Percentiles rank a stretch among this genome's conserved stretches.
phyloP scores from a whole-genome alignment of 768 basidiomycete species.

The Paxillus rubicundulus region DNA sequence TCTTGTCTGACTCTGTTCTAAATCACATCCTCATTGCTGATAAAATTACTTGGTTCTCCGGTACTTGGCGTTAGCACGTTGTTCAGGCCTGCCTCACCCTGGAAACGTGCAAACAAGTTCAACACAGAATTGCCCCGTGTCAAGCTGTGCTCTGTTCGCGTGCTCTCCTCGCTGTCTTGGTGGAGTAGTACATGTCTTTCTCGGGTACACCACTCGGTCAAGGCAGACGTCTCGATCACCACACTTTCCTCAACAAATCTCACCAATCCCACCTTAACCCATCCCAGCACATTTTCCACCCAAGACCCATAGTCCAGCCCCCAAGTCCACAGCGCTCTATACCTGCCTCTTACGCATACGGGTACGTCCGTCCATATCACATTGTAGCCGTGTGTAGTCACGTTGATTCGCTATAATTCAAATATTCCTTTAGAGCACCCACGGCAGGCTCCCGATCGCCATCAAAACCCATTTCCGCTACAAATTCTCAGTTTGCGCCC shows the following conservation, averaged over 20 bases:
- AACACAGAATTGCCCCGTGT: neutral
- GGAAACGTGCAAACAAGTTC: slow-evolving; percentile 12
- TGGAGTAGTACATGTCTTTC: slow-evolving; percentile 71
- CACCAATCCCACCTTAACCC: slow-evolving; percentile 35
- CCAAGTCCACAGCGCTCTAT: slow-evolving; percentile 40
- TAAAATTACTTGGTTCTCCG: neutral
- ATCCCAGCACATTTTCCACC: slow-evolving; percentile 28
- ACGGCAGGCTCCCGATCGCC: slow-evolving; percentile 57
- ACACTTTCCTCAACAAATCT: slow-evolving; percentile 68
- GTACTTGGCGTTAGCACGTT: neutral
- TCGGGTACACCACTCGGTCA: slow-evolving; percentile 78
- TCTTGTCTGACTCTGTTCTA: neutral
- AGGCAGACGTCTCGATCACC: slow-evolving; percentile 83
- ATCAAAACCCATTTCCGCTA: slow-evolving; percentile 45
- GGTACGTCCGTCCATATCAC: slow-evolving; percentile 41
- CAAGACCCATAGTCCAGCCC: slow-evolving; percentile 23
- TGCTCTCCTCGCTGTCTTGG: slow-evolving; percentile 2
- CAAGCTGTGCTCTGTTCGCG: slow-evolving; percentile 2
- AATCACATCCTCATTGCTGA: neutral
- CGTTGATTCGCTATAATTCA: slow-evolving; percentile 17
- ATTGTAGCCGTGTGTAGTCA: slow-evolving; percentile 15
- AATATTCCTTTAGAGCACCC: slow-evolving; percentile 46
- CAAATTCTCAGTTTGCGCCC: slow-evolving; percentile 30
- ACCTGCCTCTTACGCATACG: slow-evolving; percentile 68
- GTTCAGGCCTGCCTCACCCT: neutral